phyloP scores from a whole-genome alignment of 2,329 filamentous ascomycete species.

The Rasamsonia emersonii region DNA sequence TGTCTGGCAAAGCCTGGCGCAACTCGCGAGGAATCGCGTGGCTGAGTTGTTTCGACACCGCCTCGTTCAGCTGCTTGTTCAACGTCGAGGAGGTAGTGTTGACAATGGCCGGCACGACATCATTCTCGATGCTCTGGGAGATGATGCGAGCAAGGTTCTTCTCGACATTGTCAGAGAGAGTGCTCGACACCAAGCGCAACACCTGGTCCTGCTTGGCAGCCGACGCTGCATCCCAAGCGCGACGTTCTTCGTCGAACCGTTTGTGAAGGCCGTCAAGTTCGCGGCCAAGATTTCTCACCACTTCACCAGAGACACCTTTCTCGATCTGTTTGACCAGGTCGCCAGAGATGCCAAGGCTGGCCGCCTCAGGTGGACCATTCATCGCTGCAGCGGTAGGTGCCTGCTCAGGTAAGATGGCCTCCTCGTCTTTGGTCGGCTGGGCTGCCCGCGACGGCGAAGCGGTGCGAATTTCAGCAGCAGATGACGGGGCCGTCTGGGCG shows the following conservation, averaged over 20 bases:
- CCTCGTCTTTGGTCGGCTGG: conserved; percentile 6
- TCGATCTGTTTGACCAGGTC: conserved; percentile 50
- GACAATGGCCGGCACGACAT: conserved; percentile 66
- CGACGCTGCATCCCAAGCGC: conserved; percentile 53
- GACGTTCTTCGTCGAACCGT: conserved; percentile 61
- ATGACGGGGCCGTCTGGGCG: conserved; percentile 9
- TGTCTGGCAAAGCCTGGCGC: conserved; percentile 58
- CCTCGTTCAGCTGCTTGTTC: conserved; percentile 60
- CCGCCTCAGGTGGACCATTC: conserved; percentile 11
- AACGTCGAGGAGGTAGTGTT: conserved; percentile 60
- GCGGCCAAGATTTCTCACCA: conserved; percentile 38
- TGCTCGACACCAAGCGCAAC: conserved; percentile 58
- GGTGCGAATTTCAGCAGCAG: conserved; percentile 7
- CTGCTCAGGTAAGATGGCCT: not conserved
- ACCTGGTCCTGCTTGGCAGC: conserved; percentile 62
- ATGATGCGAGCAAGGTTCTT: conserved; percentile 71
- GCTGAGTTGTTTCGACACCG: conserved; percentile 59
- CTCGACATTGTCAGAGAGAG: conserved; percentile 62
- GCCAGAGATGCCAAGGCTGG: conserved; percentile 38
- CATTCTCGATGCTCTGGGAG: conserved; percentile 62
- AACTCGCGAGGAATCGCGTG: conserved; percentile 64
- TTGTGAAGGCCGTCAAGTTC: conserved; percentile 50
- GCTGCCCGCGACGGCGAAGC: conserved; percentile 7
- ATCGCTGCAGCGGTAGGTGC: conserved; percentile 4
- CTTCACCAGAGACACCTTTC: conserved; percentile 38